These are phyloP conservation scores for Triangularia verruculosa DNA, from an alignment of 2,329 filamentous ascomycete genomes.

Conservation along the genomic window DNA sequence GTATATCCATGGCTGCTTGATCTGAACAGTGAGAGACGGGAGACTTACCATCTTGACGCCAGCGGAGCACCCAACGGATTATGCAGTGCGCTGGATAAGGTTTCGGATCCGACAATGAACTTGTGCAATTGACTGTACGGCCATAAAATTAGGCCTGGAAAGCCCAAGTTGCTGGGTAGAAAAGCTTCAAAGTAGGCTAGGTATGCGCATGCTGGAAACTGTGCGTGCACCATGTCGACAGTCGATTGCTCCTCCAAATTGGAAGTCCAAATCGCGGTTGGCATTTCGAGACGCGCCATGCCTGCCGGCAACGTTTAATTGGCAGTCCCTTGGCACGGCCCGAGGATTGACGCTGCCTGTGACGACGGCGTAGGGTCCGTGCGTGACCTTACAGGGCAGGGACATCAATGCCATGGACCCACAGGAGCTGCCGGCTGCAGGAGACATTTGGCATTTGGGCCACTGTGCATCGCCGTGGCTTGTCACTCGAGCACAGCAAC, in stretches of 20 bases:
- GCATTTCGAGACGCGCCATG: background rate
- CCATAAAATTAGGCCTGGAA: background rate
- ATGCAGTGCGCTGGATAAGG: background rate
- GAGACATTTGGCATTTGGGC: background rate
- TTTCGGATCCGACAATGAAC: background rate
- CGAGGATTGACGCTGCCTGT: background rate
- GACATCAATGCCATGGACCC: background rate
- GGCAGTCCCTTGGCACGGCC: background rate
- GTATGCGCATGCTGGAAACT: background rate
- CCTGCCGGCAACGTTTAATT: background rate
- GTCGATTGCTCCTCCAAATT: too few species aligned
- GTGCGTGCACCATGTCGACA: too few species aligned
- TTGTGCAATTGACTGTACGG: background rate
- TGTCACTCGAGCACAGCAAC: background rate
- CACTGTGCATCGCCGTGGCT: background rate
- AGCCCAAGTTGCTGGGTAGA: background rate
- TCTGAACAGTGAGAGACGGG: background rate
- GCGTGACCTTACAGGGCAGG: background rate
- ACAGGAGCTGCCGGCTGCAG: background rate
- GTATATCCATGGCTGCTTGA: background rate
- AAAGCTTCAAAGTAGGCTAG: background rate
- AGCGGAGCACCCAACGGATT: background rate
- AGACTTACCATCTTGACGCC: conserved; percentile 7
- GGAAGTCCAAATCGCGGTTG: background rate
- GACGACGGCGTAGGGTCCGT: background rate